A percentile compares a stretch with the other conserved stretches of the same genome.
phyloP scores from a whole-genome alignment of 2,329 filamentous ascomycete species.

The Xylaria sp. region DNA sequence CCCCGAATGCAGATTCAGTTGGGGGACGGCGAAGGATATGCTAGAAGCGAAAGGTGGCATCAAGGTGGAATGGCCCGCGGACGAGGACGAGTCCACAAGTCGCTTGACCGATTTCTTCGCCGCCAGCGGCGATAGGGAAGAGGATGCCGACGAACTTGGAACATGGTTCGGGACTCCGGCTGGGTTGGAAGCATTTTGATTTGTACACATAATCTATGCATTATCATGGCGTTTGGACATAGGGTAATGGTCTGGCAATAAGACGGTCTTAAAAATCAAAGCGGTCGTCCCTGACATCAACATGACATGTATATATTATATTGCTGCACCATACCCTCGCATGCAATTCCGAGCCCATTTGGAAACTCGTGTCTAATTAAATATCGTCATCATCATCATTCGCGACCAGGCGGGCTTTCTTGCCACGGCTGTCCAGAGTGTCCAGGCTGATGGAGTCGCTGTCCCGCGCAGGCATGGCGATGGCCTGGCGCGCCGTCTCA shows the following conservation, averaged over 20 bases:
- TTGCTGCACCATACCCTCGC: slow-evolving; percentile 41
- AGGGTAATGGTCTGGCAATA: slow-evolving; percentile 25
- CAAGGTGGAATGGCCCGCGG: slow-evolving; percentile 85
- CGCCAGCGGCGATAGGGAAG: slow-evolving; percentile 54
- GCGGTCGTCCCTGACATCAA: slow-evolving; percentile 37
- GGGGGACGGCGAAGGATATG: slow-evolving; percentile 95
- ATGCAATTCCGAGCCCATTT: slow-evolving; percentile 33
- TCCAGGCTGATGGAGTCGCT: slow-evolving; percentile 67
- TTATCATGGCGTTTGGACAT: slow-evolving; percentile 43
- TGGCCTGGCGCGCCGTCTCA: slow-evolving; percentile 85
- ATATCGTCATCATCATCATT: slow-evolving; percentile 72
- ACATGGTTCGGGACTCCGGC: slow-evolving; percentile 85
- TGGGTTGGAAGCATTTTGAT: slow-evolving; percentile 76
- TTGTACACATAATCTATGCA: slow-evolving; percentile 35
- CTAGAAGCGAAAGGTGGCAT: slow-evolving; percentile 79
- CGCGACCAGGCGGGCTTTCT: slow-evolving; percentile 56
- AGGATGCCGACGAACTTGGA: slow-evolving; percentile 73
- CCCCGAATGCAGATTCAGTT: slow-evolving; percentile 90
- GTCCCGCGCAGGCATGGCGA: slow-evolving; percentile 73
- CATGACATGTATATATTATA: slow-evolving; percentile 45
- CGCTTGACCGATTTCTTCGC: slow-evolving; percentile 82
- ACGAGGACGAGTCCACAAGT: slow-evolving; percentile 75
- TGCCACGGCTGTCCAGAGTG: slow-evolving; percentile 69
- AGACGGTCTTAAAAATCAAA: slow-evolving; percentile 30
- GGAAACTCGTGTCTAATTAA: slow-evolving; percentile 48